Conservation (phyloP, 257 asterid genomes). For the Penstemon eatonii region DNA sequence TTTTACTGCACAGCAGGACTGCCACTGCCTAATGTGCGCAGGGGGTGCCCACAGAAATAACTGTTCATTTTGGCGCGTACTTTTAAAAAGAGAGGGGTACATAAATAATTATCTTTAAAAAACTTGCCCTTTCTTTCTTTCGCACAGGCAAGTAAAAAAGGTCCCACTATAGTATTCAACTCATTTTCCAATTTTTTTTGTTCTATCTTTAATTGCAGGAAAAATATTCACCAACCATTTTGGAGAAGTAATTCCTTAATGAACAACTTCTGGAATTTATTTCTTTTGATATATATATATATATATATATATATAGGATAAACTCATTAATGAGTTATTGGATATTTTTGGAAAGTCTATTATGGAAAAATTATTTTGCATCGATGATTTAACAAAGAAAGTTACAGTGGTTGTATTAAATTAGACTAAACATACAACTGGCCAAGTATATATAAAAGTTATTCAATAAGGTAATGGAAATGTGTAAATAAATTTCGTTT, state of each 20-base stretch:
- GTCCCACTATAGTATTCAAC: slow-evolving; percentile 28
- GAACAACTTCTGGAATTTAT: not conserved
- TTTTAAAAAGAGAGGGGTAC: not conserved
- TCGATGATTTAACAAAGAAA: no score
- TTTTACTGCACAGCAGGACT: slow-evolving; percentile 23
- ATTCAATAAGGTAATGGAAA: no score
- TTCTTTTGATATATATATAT: not conserved
- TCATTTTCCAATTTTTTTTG: not conserved
- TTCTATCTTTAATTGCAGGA: not conserved
- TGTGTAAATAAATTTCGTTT: no score
- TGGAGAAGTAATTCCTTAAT: not conserved
- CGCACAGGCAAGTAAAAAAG: slow-evolving; percentile 18
- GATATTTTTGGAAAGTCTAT: no score
- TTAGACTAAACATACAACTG: no score
- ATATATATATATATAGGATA: not conserved
- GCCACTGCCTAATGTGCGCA: slow-evolving; percentile 31
- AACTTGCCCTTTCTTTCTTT: slow-evolving; percentile 33
- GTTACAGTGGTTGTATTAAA: no score
- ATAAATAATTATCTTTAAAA: not conserved
- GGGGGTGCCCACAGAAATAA: slow-evolving; percentile 24
- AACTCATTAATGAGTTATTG: no score
- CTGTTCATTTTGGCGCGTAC: slow-evolving; percentile 20
- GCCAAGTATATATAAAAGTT: no score
- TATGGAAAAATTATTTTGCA: no score
- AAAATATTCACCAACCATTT: slow-evolving; percentile 13